Evolutionary conservation across 495 filamentous ascomycete genomes (phyloP).

Genomic region (Parathielavia appendiculata): DNA sequence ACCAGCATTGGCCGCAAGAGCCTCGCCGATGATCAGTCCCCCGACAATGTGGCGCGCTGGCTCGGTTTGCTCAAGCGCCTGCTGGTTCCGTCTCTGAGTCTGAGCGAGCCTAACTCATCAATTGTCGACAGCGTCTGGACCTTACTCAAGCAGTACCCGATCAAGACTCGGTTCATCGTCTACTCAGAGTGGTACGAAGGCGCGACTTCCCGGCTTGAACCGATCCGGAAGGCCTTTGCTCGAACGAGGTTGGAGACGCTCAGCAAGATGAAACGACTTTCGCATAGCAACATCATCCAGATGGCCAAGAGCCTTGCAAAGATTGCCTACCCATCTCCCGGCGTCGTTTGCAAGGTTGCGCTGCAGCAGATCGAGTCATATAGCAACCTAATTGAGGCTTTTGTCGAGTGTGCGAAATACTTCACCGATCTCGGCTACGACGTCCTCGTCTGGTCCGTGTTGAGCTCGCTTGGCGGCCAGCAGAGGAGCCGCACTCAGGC

Average conservation of each 20-base stretch:
- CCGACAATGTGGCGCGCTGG: conserved; percentile 67
- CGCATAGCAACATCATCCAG: conserved; percentile 71
- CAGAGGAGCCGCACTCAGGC: conserved; percentile 73
- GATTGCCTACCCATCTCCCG: conserved; percentile 77
- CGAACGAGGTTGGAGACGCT: conserved; percentile 70
- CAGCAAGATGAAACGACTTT: conserved; percentile 76
- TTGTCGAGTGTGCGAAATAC: conserved; percentile 89
- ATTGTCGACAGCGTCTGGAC: conserved; percentile 80
- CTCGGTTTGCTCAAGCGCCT: conserved; percentile 73
- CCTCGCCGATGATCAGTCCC: conserved; percentile 62
- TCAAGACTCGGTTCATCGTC: conserved; percentile 73
- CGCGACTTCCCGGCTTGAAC: conserved; percentile 65
- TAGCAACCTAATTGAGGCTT: conserved; percentile 83
- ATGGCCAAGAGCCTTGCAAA: conserved; percentile 86
- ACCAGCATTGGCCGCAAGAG: conserved; percentile 74
- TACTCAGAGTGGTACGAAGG: conserved; percentile 91
- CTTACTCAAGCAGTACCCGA: conserved; percentile 71
- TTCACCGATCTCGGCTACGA: conserved; percentile 92
- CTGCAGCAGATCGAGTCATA: conserved; percentile 86
- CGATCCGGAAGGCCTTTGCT: conserved; percentile 74
- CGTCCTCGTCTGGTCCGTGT: conserved; percentile 81
- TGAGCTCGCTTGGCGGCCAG: conserved; percentile 71
- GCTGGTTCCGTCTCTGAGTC: conserved; percentile 75
- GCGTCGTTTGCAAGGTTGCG: conserved; percentile 83
- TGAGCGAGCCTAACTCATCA: conserved; percentile 74